phyloP scores from a whole-genome alignment of 1,139 yeast species.

The Lodderomyces parapsilosis region DNA sequence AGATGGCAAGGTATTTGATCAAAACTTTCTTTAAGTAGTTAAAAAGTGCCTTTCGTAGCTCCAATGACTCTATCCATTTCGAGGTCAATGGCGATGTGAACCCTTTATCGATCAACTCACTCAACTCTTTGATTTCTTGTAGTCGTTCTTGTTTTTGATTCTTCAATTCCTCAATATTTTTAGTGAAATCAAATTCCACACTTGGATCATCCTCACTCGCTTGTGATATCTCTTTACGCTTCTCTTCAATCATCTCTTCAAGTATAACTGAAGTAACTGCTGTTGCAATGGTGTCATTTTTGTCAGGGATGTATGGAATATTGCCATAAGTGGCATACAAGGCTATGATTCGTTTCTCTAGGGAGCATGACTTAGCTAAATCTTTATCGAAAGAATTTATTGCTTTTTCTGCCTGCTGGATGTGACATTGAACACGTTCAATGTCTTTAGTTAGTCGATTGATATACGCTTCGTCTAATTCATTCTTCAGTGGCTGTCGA shows the following conservation, averaged over 20 bases:
- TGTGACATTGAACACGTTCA: slow-evolving; percentile 22
- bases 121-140: background rate
- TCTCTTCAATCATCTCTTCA: slow-evolving; percentile 14
- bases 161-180: background rate
- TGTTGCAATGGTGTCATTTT: slow-evolving; percentile 37
- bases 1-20: slow-evolving; percentile 24
- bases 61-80: slow-evolving; percentile 13
- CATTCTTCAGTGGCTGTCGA: background rate
- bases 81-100: background rate
- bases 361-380: slow-evolving; percentile 7
- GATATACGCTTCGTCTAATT: slow-evolving; percentile 17
- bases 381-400: slow-evolving; percentile 16
- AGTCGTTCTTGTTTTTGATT: background rate
- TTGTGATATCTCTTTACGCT: slow-evolving; percentile 9
- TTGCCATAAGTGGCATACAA: slow-evolving; percentile 25
- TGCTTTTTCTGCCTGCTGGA: slow-evolving; percentile 31
- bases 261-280: slow-evolving; percentile 31
- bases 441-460: slow-evolving; percentile 30
- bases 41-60: slow-evolving; percentile 15
- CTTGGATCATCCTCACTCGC: background rate
- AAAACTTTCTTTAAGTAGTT: slow-evolving; percentile 23
- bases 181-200: background rate
- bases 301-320: slow-evolving; percentile 33
- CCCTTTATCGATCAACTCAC: background rate
- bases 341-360: slow-evolving; percentile 26